A percentile compares a stretch with the other conserved stretches of the same genome.
Conservation (phyloP, 257 asterid species). For the Scutellaria barbata region DNA sequence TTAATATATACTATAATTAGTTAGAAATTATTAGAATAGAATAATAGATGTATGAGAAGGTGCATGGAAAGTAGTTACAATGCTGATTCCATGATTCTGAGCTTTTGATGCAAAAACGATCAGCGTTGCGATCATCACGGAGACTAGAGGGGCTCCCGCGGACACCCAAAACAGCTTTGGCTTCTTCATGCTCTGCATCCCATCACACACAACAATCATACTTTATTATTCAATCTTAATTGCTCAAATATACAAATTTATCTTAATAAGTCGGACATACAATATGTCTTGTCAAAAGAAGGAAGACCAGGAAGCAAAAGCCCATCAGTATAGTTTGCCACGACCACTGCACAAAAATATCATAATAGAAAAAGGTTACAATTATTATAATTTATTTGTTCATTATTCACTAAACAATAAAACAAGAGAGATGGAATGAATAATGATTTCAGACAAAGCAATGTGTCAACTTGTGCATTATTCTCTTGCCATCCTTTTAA, state of each 20-base stretch:
- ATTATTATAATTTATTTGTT: neutral
- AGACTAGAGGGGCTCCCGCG: constrained; percentile 87
- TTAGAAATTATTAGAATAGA: too few species aligned
- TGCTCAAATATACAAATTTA: too few species aligned
- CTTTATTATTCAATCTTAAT: too few species aligned
- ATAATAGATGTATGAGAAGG: neutral
- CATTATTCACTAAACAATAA: neutral
- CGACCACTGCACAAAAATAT: constrained; percentile 74
- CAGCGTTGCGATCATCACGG: constrained; percentile 74
- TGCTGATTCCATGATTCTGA: constrained; percentile 77
- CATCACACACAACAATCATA: too few species aligned
- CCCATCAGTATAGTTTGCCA: constrained; percentile 96
- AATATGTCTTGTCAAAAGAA: constrained; percentile 72
- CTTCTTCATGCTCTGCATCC: constrained; percentile 77
- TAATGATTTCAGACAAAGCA: constrained; percentile 28
- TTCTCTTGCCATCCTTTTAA: constrained; percentile 34
- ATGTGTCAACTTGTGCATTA: constrained; percentile 44
- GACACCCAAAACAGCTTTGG: constrained; percentile 94
- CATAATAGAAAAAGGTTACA: constrained; percentile 13
- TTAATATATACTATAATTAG: neutral
- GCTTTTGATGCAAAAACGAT: constrained; percentile 71
- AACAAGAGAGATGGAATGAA: constrained; percentile 3
- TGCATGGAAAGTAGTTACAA: constrained; percentile 47
- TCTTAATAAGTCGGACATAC: constrained; percentile 51
- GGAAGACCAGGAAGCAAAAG: constrained; percentile 72